Percentiles rank a stretch among this genome's conserved stretches.
phyloP scores from a whole-genome alignment of 345 rosid genomes.

The Microthlaspi erraticum region DNA sequence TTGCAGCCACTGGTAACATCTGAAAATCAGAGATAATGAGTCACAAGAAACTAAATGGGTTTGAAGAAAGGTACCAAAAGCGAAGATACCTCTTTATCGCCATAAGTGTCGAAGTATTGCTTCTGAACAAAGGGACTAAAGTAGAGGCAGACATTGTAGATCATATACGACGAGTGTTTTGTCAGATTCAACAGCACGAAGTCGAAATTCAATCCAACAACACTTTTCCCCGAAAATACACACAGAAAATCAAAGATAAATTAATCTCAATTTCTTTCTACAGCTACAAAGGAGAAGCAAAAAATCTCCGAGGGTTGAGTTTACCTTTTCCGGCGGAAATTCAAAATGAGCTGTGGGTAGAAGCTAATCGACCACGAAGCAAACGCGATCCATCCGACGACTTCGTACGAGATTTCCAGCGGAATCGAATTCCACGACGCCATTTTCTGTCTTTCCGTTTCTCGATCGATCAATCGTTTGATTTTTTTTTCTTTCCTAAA shows the following conservation, averaged over 20 bases:
- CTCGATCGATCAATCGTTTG: not conserved
- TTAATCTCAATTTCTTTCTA: not conserved
- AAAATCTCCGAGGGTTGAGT: not conserved
- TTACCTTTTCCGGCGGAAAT: constrained; percentile 77
- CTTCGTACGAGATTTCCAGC: constrained; percentile 64
- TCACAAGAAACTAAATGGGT: not conserved
- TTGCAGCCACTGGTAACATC: constrained; percentile 96
- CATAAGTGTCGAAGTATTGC: constrained; percentile 81
- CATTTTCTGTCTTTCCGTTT: constrained; percentile 44
- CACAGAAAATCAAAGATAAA: not conserved
- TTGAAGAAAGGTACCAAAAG: not conserved
- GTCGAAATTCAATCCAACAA: constrained; percentile 94
- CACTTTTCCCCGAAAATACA: constrained; percentile 45
- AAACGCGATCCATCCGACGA: constrained; percentile 84
- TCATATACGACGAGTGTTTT: constrained; percentile 92
- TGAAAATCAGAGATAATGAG: constrained; percentile 35
- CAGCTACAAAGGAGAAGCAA: not conserved
- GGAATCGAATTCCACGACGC: constrained; percentile 86
- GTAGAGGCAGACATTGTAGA: constrained; percentile 85
- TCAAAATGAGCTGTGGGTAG: constrained; percentile 86
- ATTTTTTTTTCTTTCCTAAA: not conserved
- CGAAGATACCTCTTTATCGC: constrained; percentile 47
- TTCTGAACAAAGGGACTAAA: constrained; percentile 75
- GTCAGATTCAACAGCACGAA: constrained; percentile 89
- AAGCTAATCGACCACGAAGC: constrained; percentile 80